Base-by-base conservation (phyloP, 2,329 filamentous ascomycete genomes). In the Harringtonia aguacate region DNA sequence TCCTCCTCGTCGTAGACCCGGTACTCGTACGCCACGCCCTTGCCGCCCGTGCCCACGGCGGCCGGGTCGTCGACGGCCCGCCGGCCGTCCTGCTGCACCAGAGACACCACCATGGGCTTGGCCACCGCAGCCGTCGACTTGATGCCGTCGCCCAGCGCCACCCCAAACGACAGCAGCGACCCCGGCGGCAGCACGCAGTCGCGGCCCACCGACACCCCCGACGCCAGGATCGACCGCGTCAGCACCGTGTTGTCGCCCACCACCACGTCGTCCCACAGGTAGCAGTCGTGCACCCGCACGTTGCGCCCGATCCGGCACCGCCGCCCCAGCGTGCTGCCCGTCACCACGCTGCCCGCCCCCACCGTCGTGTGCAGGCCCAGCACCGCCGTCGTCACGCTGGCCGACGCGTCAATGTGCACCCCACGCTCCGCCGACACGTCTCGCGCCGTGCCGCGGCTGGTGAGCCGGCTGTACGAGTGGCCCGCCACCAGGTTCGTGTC, bases 241-340 rank as follows among this genome's bases (percentile, higher is more conserved):
- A 98, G 68, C 21, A 73, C 73, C 15, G 82, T 72, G 18, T 80
- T 81, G 56, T 95, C 86, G 1, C 79, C 84, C 52, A 98, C 77
- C 6, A 74, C 75, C 0, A 79, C 79, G 53, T 88, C 77, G 54
- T 95, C 86, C 89, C 90, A 97, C 50, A 98, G 77, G 54, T 87
- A 90, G 20, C 86, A 83, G 52, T 86, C 75, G 39, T 84, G 74
- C 48, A 98, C 78, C 31, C 70, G 75, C 24, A 92, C 89, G 51
- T 92, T 86, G 52, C 77, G 81, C 8, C 92, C 92, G 52, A 98
- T 92, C 51, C 79, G 80, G 63, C 90, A 97, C 52, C 84, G 75
- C 48, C 84, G 77, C 28, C 92, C 92, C 47, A 98, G 79, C 38
- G 92, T 77, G 55, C 84, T 89, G 61, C 84, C 84, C 9, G 70